Base-by-base conservation (phyloP, 2,329 filamentous ascomycete genomes). In the Curvularia lunata region DNA sequence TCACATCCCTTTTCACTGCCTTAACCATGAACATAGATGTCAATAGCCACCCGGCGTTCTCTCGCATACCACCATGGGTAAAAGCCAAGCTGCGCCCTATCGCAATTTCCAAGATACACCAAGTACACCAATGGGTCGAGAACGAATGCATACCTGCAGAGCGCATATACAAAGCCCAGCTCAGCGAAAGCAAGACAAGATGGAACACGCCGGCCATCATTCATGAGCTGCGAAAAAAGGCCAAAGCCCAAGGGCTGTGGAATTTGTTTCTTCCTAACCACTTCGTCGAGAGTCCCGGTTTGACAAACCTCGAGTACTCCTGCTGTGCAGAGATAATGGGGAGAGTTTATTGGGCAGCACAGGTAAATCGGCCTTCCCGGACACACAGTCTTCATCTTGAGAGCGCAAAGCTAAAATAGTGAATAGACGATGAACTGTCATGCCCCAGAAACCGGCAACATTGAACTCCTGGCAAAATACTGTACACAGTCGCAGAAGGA, bases 391-490 rank as follows among this genome's bases (percentile, higher is more conserved):
- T 10, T 8, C 16, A 19, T 13, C 16, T 30, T 9, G 18, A n/a
- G 23, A 10, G n/a, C 21, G 23, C 13, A 27, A 34, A 12, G 32
- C 25, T 55, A 43, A 56, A 56, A 30, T 53, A 16, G 30, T 21
- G 3, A 27, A 1, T 50, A 79, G 78, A 79, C 78, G 0, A 78
- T 79, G 75, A 79, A 79, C 61, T 79, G 78, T 59, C 76, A 78
- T 52, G 81, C 82, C 2, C 81, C 80, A 18, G 80, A 82, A 40
- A 82, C 81, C 6, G 81, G 82, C 28, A 84, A 83, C 67, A 83
- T 84, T 69, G 82, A 84, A 64, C 78, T 84, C 9, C 76, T 83
- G 28, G 81, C 81, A 37, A 82, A 83, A 69, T 84, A 82, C 73
- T 82, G 81, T 67, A 82, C 76, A 13, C 71, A 78, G 1, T 78